A percentile compares a stretch with the other conserved stretches of the same genome.
Conservation (phyloP, 331 rosid species). For the Rhamnella rubrinervis region DNA sequence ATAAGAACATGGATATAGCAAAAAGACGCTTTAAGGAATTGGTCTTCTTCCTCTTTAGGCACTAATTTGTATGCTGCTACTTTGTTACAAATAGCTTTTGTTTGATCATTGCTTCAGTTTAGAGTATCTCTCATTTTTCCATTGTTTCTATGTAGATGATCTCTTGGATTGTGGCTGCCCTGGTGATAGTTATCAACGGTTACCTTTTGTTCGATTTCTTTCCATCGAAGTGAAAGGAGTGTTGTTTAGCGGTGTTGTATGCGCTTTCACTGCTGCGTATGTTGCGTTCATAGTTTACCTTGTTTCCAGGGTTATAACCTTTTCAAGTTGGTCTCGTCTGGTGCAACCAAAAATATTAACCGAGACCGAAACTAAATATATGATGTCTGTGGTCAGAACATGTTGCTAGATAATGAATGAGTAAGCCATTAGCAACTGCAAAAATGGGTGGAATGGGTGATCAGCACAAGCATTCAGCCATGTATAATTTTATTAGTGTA, state of each 20-base stretch:
- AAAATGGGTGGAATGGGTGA: slow-evolving; percentile 5
- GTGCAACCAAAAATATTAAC: slow-evolving; percentile 34
- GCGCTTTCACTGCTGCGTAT: slow-evolving; percentile 55
- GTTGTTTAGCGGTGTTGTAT: slow-evolving; percentile 31
- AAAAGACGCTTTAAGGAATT: too few species aligned
- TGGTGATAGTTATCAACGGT: slow-evolving; percentile 89
- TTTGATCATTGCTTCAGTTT: neutral
- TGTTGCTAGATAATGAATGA: neutral
- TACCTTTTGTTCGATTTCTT: slow-evolving; percentile 81
- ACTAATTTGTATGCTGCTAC: too few species aligned
- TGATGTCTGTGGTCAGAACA: slow-evolving; percentile 9
- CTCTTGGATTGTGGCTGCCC: slow-evolving; percentile 88
- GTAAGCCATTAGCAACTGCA: slow-evolving; percentile 12
- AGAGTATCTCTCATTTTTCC: slow-evolving; percentile 2
- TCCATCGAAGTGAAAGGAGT: slow-evolving; percentile 67
- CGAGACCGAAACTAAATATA: slow-evolving; percentile 36
- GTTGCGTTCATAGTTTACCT: slow-evolving; percentile 75
- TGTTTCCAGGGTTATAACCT: slow-evolving; percentile 40
- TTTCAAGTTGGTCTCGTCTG: slow-evolving; percentile 42
- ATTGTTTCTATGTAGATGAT: slow-evolving; percentile 42
- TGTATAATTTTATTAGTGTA: too few species aligned
- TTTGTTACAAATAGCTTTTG: too few species aligned
- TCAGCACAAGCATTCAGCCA: slow-evolving; percentile 2
- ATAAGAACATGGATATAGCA: too few species aligned
- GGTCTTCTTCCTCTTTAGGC: too few species aligned